A percentile compares a stretch with the other conserved stretches of the same genome.
These are phyloP conservation scores for Baeospora myosura DNA, from an alignment of 1,284 basidiomycete genomes.

Conservation along the genomic window DNA sequence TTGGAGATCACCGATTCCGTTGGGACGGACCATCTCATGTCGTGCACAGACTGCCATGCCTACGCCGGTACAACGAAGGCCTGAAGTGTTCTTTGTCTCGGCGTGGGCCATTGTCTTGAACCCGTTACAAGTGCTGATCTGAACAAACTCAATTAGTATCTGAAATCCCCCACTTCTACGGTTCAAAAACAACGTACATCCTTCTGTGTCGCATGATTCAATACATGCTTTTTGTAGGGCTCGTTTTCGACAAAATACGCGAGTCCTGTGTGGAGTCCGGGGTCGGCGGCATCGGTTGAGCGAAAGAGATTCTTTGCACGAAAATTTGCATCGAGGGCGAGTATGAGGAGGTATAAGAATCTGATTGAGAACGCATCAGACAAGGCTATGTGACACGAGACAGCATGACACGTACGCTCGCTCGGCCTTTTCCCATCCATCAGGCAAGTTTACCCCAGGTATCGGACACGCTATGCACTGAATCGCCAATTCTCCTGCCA, in stretches of 20 bases:
- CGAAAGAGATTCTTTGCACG: conserved; percentile 8
- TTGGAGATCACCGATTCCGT: conserved; percentile 18
- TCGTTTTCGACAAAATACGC: conserved; percentile 11
- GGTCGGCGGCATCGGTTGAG: conserved; percentile 1
- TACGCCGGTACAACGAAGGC: conserved; percentile 16
- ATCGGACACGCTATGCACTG: conserved; percentile 26
- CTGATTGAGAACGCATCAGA: conserved; percentile 8
- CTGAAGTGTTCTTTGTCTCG: conserved; percentile 7
- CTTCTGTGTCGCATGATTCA: conserved; percentile 1
- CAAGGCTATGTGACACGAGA: background rate
- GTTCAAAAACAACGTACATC: conserved; percentile 5
- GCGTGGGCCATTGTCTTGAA: conserved; percentile 14
- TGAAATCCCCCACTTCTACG: too few species aligned
- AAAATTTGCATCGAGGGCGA: conserved; percentile 16
- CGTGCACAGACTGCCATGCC: conserved; percentile 15
- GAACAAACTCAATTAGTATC: background rate
- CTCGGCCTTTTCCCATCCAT: conserved; percentile 11
- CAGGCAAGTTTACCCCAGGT: conserved; percentile 19
- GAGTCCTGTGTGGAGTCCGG: conserved; percentile 7
- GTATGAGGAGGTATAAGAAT: conserved; percentile 11
- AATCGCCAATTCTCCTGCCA: conserved; percentile 16
- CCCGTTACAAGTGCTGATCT: conserved; percentile 10
- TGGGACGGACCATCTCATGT: conserved; percentile 16
- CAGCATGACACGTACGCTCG: background rate
- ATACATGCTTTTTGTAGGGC: conserved; percentile 5